Conservation (phyloP, 2,329 filamentous ascomycete species). For the Ophiocordyceps camponoti-leonardi region DNA sequence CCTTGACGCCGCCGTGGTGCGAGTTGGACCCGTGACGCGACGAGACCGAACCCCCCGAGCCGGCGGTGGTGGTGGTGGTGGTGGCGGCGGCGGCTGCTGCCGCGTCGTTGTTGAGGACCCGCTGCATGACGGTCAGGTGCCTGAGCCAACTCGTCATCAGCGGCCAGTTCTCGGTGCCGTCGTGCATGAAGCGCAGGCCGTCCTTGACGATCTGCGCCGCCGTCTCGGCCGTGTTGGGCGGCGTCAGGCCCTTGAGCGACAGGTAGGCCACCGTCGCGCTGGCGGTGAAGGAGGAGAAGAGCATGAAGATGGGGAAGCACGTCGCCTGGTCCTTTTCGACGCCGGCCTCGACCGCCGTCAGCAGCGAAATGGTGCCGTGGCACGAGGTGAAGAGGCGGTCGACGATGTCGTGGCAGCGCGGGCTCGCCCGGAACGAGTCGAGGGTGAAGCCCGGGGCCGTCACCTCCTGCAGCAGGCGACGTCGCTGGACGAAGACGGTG, state of each 20-base stretch:
- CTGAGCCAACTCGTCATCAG: slow-evolving; percentile 42
- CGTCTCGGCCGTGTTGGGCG: slow-evolving; percentile 37
- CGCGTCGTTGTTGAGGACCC: slow-evolving; percentile 40
- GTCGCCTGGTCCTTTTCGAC: slow-evolving; percentile 39
- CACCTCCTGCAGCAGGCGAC: slow-evolving; percentile 39
- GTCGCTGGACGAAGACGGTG: slow-evolving; percentile 42
- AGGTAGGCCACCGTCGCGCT: slow-evolving; percentile 44
- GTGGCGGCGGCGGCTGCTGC: no score
- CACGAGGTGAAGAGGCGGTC: slow-evolving; percentile 41
- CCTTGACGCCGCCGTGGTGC: slow-evolving; percentile 24
- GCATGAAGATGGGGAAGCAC: slow-evolving; percentile 47
- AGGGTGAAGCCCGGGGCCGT: slow-evolving; percentile 32
- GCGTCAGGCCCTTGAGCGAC: slow-evolving; percentile 42
- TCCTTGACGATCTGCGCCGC: slow-evolving; percentile 39
- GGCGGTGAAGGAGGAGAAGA: slow-evolving; percentile 44
- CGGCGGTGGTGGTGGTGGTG: slow-evolving; percentile 11
- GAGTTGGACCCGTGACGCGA: slow-evolving; percentile 17
- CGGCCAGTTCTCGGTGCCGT: slow-evolving; percentile 42
- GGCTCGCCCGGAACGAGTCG: slow-evolving; percentile 33
- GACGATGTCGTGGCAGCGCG: slow-evolving; percentile 33
- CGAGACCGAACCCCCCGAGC: slow-evolving; percentile 9
- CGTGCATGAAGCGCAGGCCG: slow-evolving; percentile 39
- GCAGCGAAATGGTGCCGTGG: slow-evolving; percentile 38
- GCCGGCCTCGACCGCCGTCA: slow-evolving; percentile 36
- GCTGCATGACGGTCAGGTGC: slow-evolving; percentile 43